Percentiles rank a stretch among this genome's conserved stretches.
These are phyloP conservation scores for Lunasporangiospora selenospora DNA, from an alignment of 192 early-diverging fungal species.

Conservation along the genomic window DNA sequence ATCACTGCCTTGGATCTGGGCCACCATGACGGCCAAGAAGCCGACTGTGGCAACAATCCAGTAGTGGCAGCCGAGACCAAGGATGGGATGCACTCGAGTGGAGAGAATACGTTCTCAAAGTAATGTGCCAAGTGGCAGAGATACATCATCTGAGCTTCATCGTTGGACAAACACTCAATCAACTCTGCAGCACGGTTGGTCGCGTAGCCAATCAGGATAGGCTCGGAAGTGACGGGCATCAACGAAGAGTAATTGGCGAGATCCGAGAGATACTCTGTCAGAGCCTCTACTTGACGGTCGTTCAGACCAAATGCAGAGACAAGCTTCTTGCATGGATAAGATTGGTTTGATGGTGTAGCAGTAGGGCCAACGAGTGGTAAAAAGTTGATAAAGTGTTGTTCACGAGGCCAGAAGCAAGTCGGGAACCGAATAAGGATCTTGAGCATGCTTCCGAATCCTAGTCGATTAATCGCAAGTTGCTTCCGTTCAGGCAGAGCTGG, in stretches of 20 bases:
- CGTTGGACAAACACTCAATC: slow-evolving; percentile 23
- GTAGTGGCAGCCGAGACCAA: too few relatives aligned
- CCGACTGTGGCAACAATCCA: too few relatives aligned
- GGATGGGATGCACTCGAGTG: slow-evolving; percentile 17
- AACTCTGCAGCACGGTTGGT: slow-evolving; percentile 38
- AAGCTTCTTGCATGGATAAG: background rate
- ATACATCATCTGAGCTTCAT: slow-evolving; percentile 24
- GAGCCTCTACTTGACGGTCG: slow-evolving; percentile 11
- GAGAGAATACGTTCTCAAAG: slow-evolving; percentile 1
- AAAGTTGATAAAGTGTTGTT: slow-evolving; percentile 41
- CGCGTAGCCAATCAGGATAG: slow-evolving; percentile 36
- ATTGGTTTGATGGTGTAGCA: background rate
- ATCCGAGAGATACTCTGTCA: slow-evolving; percentile 25
- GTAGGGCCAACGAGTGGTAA: slow-evolving; percentile 18
- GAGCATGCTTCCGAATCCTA: slow-evolving; percentile 53
- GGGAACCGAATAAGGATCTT: slow-evolving; percentile 48
- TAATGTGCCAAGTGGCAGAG: slow-evolving; percentile 41
- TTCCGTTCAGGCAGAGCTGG: slow-evolving; percentile 42
- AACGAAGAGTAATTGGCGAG: slow-evolving; percentile 37
- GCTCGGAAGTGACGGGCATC: slow-evolving; percentile 18
- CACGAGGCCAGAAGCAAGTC: slow-evolving; percentile 28
- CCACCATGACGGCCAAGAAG: too few relatives aligned
- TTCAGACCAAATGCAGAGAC: background rate
- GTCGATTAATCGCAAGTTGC: slow-evolving; percentile 25
- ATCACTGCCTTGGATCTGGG: too few relatives aligned